These are phyloP conservation scores for Arthrobotrys conoides DNA, from an alignment of 2,329 filamentous ascomycete species.

Conservation along the genomic window DNA sequence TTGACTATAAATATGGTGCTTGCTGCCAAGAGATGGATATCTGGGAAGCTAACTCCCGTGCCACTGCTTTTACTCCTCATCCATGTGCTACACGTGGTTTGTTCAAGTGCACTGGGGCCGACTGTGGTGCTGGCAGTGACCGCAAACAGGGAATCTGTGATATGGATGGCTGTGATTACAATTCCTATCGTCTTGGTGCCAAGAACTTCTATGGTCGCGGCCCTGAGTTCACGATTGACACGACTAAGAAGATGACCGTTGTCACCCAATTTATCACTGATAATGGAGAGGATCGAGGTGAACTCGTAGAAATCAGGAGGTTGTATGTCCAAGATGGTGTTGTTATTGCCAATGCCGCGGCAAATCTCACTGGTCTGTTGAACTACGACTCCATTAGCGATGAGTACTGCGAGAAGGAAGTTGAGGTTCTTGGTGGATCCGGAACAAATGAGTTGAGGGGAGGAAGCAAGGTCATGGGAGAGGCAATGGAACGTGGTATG, in stretches of 20 bases:
- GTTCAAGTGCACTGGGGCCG: conserved; percentile 70
- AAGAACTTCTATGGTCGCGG: conserved; percentile 63
- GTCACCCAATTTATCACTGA: conserved; percentile 70
- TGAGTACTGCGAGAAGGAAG: conserved; percentile 65
- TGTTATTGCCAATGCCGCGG: conserved; percentile 69
- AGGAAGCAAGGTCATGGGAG: conserved; percentile 54
- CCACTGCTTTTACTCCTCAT: conserved; percentile 77
- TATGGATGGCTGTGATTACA: conserved; percentile 69
- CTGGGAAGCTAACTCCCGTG: conserved; percentile 73
- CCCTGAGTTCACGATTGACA: conserved; percentile 66
- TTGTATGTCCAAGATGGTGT: conserved; percentile 71
- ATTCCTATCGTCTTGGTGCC: conserved; percentile 67
- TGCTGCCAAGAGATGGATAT: conserved; percentile 74
- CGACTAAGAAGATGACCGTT: conserved; percentile 69
- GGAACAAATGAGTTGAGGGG: conserved; percentile 39
- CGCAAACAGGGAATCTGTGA: conserved; percentile 67
- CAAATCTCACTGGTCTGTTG: conserved; percentile 64
- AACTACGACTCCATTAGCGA: conserved; percentile 67
- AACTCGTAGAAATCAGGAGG: conserved; percentile 69
- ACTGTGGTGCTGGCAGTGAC: conserved; percentile 71
- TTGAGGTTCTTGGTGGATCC: conserved; percentile 34
- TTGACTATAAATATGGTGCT: conserved; percentile 68
- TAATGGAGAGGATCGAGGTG: conserved; percentile 67
- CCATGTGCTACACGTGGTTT: conserved; percentile 73
- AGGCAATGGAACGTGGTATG: conserved; percentile 68